Evolutionary conservation across 257 asterid species (phyloP).

Genomic region (Solanum chmielewskii): DNA sequence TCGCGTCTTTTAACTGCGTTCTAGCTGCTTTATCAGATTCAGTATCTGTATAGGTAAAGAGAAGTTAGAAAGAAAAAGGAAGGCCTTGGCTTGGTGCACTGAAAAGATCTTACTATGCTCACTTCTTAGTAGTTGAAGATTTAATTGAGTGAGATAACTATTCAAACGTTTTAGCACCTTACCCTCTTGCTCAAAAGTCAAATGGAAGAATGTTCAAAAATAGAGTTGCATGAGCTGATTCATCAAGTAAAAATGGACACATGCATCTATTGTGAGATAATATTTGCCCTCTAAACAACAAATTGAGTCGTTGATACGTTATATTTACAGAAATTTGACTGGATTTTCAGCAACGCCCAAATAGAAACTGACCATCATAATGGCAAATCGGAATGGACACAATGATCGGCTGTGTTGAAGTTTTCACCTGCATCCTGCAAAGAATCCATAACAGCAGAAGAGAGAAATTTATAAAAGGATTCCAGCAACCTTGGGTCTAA

Average conservation of each 20-base stretch:
- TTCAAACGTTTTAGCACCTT: not conserved
- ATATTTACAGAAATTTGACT: not conserved
- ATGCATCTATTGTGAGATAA: not conserved
- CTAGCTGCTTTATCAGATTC: constrained; percentile 68
- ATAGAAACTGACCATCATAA: constrained; percentile 59
- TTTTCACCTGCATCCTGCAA: constrained; percentile 95
- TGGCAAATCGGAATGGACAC: constrained; percentile 82
- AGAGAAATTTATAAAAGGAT: not conserved
- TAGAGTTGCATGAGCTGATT: not conserved
- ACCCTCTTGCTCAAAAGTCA: not conserved
- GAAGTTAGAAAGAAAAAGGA: not conserved
- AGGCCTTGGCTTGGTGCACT: not conserved
- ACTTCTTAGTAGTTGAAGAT: not conserved
- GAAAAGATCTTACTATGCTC: not conserved
- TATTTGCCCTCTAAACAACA: not conserved
- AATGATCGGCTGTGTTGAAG: constrained; percentile 75
- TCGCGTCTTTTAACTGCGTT: constrained; percentile 67
- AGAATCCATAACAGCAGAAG: not conserved
- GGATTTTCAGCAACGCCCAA: not conserved
- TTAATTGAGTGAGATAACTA: not conserved
- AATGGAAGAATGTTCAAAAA: not conserved
- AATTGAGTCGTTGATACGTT: not conserved
- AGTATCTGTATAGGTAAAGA: constrained; percentile 37
- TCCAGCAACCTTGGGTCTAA: not conserved
- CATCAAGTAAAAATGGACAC: not conserved